Evolutionary conservation across 345 rosid species (phyloP).

Genomic region (Eucalyptus tenuipes): DNA sequence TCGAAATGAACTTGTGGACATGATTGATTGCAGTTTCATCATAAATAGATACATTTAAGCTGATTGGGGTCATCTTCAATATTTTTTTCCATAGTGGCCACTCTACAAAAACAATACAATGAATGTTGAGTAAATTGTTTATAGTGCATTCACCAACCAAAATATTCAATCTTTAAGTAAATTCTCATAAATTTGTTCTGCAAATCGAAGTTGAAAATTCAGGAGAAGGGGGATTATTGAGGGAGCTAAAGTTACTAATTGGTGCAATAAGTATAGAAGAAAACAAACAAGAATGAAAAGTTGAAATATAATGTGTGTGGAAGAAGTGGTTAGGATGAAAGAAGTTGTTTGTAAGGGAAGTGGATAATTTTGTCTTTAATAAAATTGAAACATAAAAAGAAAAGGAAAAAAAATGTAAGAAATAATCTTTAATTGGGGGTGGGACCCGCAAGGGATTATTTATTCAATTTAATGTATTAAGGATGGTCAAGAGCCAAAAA

Average conservation of each 20-base stretch:
- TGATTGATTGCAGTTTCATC: not conserved
- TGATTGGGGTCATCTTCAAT: not conserved
- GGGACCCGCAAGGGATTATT: not conserved
- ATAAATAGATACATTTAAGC: not conserved
- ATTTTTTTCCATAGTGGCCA: fast-evolving
- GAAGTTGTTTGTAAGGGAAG: not conserved
- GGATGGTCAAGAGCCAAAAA: not conserved
- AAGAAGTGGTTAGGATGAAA: not conserved
- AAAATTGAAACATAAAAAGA: not conserved
- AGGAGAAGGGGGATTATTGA: not conserved
- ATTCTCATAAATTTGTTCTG: not conserved
- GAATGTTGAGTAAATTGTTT: not conserved
- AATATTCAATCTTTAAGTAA: not conserved
- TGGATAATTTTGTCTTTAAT: not conserved
- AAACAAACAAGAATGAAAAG: not conserved
- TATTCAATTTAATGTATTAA: not conserved
- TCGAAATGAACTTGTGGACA: not conserved
- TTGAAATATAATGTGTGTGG: not conserved
- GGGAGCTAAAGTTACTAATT: not conserved
- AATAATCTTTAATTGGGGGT: not conserved
- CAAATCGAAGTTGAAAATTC: not conserved
- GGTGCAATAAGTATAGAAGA: not conserved
- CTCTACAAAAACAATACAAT: not conserved
- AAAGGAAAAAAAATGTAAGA: too few relatives aligned
- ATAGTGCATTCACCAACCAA: not conserved